Evolutionary conservation across 306 rosid genomes (phyloP), one percentile per base, ranked within the genome.

Genomic region (Sicyos edulis): DNA sequence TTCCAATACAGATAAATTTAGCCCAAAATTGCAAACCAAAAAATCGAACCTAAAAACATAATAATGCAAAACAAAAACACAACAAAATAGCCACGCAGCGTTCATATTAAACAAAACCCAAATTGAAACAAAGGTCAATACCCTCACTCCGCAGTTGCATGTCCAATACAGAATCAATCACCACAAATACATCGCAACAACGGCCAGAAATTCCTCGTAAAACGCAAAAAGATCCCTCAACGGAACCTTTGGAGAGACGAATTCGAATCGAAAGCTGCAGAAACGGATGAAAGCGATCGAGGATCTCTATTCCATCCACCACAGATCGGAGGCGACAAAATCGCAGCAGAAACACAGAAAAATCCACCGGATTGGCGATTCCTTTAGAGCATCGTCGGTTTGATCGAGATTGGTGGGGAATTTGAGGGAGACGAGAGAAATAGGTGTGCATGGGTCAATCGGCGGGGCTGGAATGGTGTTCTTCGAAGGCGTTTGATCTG

Each of bases 181-280:
- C 56, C 20, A 22, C 72, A 8, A 13, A 21, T 3, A 21, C 13
- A 42, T 10, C 52, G 54, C 37, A 2, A 42, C 54, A 19, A 66
- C 71, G 71, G 12, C 11, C 45, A 58, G 67, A 26, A 6, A 59
- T 21, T 21, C 52, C 52, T 20, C 54, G 16, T 24, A 37, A 66
- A 60, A 44, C 16, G 71, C 20, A 44, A 32, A 66, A 65, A 44
- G 6, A 44, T 51, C 34, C 72, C 42, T 9, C 72, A 47, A 67
- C 1, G 42, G 2, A 67, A 8, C 21, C 42, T 47, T 47, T 15
- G 0, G 67, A 8, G 10, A 14, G 45, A 60, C 1, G 1, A 60
- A 29, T 14, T 60, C 12, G 21, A 67, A 67, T 67, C 56, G 56
- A 67, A 67, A 47, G 72, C 56, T 67, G 19, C 4, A 13, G 7